Conservation (phyloP, 495 filamentous ascomycete species). For the Penicillium malachiteum region DNA sequence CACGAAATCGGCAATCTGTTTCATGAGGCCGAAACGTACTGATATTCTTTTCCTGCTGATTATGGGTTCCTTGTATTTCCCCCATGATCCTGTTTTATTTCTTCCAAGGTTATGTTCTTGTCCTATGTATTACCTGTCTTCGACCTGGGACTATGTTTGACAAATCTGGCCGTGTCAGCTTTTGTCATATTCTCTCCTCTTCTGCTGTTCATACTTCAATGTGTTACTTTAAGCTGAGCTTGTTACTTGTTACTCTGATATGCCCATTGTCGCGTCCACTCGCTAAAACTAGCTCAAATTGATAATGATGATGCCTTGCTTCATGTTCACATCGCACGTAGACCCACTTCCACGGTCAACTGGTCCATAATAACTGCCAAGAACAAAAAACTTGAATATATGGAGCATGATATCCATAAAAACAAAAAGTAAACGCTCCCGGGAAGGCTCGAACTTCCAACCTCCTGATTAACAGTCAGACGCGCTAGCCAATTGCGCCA, state of each 20-base stretch:
- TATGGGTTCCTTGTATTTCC: slow-evolving; percentile 11
- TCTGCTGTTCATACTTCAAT: neutral
- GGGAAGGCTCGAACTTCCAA: slow-evolving; percentile 49
- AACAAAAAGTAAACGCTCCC: slow-evolving; percentile 18
- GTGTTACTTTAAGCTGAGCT: neutral
- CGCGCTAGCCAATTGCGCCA: slow-evolving; percentile 46
- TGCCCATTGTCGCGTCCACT: neutral
- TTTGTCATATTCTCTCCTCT: neutral
- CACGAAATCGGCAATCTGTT: slow-evolving; percentile 7
- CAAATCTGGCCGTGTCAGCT: neutral
- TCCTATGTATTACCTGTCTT: slow-evolving; percentile 16
- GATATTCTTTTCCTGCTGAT: neutral
- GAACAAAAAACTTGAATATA: neutral
- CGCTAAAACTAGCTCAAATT: slow-evolving; percentile 14
- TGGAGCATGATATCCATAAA: neutral
- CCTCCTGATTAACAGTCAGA: slow-evolving; percentile 51
- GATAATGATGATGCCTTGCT: slow-evolving; percentile 15
- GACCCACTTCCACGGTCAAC: too few species aligned
- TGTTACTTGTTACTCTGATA: neutral
- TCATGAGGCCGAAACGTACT: neutral
- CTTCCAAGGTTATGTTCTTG: neutral
- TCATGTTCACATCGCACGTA: neutral
- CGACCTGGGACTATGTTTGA: neutral
- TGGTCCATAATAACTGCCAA: neutral
- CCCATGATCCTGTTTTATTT: neutral